These are phyloP conservation scores for Barnettozyma pratensis DNA, from an alignment of 805 yeast genomes.

Conservation along the genomic window DNA sequence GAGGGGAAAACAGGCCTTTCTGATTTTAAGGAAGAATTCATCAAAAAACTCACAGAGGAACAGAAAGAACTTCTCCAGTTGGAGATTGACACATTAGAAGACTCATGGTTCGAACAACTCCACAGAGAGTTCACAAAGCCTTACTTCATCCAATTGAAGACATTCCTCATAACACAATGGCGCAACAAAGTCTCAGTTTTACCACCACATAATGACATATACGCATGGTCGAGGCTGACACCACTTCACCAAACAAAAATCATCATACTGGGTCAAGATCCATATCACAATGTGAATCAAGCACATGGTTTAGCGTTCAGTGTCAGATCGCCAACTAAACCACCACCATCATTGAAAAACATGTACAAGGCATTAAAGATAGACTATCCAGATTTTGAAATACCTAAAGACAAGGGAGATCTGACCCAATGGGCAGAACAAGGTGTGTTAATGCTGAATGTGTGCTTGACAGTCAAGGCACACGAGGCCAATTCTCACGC, in stretches of 20 bases:
- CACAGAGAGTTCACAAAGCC: constrained; percentile 76
- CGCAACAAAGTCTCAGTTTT: constrained; percentile 50
- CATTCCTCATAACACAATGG: constrained; percentile 49
- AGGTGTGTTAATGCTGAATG: constrained; percentile 84
- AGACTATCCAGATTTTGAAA: constrained; percentile 66
- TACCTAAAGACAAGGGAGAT: constrained; percentile 47
- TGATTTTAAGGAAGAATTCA: constrained; percentile 11
- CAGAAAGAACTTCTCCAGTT: constrained; percentile 47
- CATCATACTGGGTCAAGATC: constrained; percentile 90
- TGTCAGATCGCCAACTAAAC: constrained; percentile 75
- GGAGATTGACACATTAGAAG: constrained; percentile 68
- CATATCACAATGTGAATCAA: constrained; percentile 87
- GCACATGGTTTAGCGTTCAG: constrained; percentile 97
- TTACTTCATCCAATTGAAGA: constrained; percentile 70
- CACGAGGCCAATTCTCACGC: constrained; percentile 94
- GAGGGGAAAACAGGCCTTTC: background rate
- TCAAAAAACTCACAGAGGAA: constrained; percentile 27
- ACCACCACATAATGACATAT: constrained; percentile 74
- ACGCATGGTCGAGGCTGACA: constrained; percentile 88
- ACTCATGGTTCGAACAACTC: constrained; percentile 71
- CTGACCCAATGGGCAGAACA: constrained; percentile 79
- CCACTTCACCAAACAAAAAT: constrained; percentile 72
- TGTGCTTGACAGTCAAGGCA: constrained; percentile 87
- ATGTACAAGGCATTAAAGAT: constrained; percentile 76
- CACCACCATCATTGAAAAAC: constrained; percentile 85